Evolutionary conservation across 805 yeast species (phyloP).

Genomic region (Citeromyces nyonsensis): DNA sequence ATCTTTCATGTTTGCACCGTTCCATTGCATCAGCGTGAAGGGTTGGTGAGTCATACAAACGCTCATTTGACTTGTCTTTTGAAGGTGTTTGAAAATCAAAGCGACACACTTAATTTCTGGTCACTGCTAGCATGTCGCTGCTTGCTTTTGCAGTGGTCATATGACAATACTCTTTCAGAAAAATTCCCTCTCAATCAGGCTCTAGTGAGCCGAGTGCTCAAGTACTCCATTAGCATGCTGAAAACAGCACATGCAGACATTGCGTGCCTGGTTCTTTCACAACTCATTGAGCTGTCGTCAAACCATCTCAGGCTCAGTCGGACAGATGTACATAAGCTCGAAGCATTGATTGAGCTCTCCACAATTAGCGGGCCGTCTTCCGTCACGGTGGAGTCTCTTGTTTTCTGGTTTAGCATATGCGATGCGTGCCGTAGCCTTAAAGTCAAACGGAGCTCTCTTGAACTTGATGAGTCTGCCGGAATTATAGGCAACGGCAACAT

Average conservation of each 20-base stretch:
- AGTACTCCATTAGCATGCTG: slow-evolving; percentile 18
- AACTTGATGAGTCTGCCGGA: too few relatives aligned
- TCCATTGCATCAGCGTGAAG: too few relatives aligned
- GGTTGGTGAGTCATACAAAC: too few relatives aligned
- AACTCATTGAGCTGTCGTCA: slow-evolving; percentile 1
- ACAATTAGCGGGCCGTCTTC: slow-evolving; percentile 46
- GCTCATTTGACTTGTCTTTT: background rate
- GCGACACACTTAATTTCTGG: background rate
- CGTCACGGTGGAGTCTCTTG: slow-evolving; percentile 27
- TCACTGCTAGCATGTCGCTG: slow-evolving; percentile 4
- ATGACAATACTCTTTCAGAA: background rate
- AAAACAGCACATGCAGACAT: slow-evolving; percentile 13
- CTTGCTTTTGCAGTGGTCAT: background rate
- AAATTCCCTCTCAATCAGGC: background rate
- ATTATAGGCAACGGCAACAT: slow-evolving; percentile 9
- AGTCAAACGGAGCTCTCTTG: too few relatives aligned
- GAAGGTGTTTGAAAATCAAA: background rate
- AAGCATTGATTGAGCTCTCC: slow-evolving; percentile 32
- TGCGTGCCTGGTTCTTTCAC: slow-evolving; percentile 17
- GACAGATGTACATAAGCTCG: slow-evolving; percentile 21
- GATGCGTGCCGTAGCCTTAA: too few relatives aligned
- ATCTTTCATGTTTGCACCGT: too few relatives aligned
- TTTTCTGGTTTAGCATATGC: slow-evolving; percentile 27
- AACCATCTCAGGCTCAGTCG: background rate
- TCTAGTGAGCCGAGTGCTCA: slow-evolving; percentile 13